Conservation (phyloP, 1,284 basidiomycete genomes). For the Sanghuangporus sanghuang region DNA sequence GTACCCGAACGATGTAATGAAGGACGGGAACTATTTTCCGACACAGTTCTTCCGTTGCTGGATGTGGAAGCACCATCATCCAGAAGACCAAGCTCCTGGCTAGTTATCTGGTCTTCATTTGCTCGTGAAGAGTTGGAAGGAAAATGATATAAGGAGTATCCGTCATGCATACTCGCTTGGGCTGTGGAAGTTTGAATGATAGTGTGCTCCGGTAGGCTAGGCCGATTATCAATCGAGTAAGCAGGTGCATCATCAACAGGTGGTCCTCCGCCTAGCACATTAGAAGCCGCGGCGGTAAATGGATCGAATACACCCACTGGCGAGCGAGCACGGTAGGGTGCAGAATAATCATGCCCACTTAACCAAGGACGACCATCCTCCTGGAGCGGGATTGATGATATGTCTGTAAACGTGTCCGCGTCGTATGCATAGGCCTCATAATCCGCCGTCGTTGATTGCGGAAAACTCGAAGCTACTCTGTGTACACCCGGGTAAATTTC, state of each 20-base stretch:
- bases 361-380: background rate
- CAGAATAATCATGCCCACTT: background rate
- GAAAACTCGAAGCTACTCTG: background rate
- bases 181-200: background rate
- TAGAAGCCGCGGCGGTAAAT: slow-evolving; percentile 69
- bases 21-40: slow-evolving; percentile 35
- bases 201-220: background rate
- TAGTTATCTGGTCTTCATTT: slow-evolving; percentile 11
- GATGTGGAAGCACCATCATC: slow-evolving; percentile 10
- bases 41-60: background rate
- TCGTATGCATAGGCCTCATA: background rate
- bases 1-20: slow-evolving; percentile 53
- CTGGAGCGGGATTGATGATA: background rate
- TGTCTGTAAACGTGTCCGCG: background rate
- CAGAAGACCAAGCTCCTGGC: background rate
- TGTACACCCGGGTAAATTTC: background rate
- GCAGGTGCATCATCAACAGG: slow-evolving; percentile 20
- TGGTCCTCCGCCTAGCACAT: slow-evolving; percentile 61
- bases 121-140: background rate
- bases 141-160: background rate
- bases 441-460: background rate
- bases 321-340: background rate
- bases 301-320: slow-evolving; percentile 30
- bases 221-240: background rate
- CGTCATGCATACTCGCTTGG: background rate